A percentile compares a stretch with the other conserved stretches of the same genome.
Evolutionary conservation across 2,329 filamentous ascomycete genomes (phyloP).

Genomic region (Paraphaeosphaeria sporulosa): DNA sequence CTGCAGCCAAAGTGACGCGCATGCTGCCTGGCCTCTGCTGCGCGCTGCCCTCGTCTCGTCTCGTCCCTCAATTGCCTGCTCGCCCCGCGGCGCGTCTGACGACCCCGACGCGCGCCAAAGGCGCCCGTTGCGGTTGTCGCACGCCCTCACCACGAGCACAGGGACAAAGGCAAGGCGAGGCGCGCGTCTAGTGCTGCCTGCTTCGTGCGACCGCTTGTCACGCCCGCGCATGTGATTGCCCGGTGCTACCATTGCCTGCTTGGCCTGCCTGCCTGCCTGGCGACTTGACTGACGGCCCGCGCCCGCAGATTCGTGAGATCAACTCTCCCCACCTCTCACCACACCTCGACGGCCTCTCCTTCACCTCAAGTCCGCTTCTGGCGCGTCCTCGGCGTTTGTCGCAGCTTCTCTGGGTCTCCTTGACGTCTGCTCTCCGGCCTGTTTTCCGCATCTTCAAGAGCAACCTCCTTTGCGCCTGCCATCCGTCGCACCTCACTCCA

Average conservation of each 20-base stretch:
- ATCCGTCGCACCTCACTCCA: conserved; percentile 26
- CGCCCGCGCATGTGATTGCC: conserved; percentile 39
- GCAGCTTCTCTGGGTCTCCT: conserved; percentile 41
- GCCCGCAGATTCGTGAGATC: conserved; percentile 39
- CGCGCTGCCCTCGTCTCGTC: no score
- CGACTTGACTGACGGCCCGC: conserved; percentile 34
- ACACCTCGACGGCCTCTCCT: conserved; percentile 41
- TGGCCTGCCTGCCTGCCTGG: background rate
- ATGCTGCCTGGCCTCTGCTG: background rate
- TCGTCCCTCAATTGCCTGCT: background rate
- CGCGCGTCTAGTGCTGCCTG: conserved; percentile 19
- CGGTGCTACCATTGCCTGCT: conserved; percentile 21
- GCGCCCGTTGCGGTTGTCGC: conserved; percentile 5
- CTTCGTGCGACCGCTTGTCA: conserved; percentile 36
- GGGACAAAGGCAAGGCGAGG: conserved; percentile 1
- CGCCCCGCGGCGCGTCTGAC: background rate
- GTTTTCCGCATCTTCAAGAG: conserved; percentile 1
- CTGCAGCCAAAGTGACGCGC: conserved; percentile 8
- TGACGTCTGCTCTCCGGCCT: conserved; percentile 18
- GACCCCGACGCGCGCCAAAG: background rate
- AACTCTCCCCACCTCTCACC: conserved; percentile 28
- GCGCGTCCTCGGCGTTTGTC: conserved; percentile 44
- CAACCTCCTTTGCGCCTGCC: conserved; percentile 20
- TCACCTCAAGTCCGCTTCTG: conserved; percentile 30
- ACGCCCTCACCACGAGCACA: conserved; percentile 6